phyloP scores from a whole-genome alignment of 2,329 filamentous ascomycete species.

The Graphilbum ipis-grandicollis region DNA sequence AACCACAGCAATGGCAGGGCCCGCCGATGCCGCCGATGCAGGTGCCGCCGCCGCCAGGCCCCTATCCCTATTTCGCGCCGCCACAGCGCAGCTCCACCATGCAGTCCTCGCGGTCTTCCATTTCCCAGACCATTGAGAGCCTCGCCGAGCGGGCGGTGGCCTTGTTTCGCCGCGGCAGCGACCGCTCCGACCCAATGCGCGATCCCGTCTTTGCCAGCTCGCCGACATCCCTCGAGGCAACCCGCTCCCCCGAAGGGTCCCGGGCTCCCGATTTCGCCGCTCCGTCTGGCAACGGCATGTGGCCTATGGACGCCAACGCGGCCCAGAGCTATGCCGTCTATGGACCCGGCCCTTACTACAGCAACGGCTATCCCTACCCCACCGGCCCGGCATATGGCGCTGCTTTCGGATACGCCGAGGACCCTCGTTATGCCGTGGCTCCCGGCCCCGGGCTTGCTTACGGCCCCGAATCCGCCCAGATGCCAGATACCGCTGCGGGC shows the following conservation, averaged over 20 bases:
- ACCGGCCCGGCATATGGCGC: not conserved
- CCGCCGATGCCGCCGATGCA: not conserved
- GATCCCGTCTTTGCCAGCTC: slow-evolving; percentile 1
- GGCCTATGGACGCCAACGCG: slow-evolving; percentile 2
- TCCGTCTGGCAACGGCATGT: slow-evolving; percentile 6
- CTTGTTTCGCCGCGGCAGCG: slow-evolving; percentile 9
- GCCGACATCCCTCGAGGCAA: not conserved
- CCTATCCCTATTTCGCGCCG: not conserved
- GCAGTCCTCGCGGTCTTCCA: not conserved
- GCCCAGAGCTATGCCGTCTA: not conserved
- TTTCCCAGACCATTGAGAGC: slow-evolving; percentile 3
- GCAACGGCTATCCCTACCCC: no score
- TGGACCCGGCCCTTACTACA: not conserved
- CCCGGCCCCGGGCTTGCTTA: slow-evolving; percentile 1
- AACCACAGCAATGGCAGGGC: no score
- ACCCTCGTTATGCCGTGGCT: slow-evolving; percentile 2
- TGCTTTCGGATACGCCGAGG: not conserved
- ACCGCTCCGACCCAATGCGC: slow-evolving; percentile 7
- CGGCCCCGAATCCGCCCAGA: not conserved
- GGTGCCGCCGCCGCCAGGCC: not conserved
- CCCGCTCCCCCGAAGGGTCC: slow-evolving; percentile 4
- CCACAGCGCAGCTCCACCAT: not conserved
- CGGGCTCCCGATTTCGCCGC: slow-evolving; percentile 1
- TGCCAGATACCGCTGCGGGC: no score
- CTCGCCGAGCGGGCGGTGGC: slow-evolving; percentile 4